Conservation (phyloP, 345 rosid genomes). For the Gossypium ekmanianum region DNA sequence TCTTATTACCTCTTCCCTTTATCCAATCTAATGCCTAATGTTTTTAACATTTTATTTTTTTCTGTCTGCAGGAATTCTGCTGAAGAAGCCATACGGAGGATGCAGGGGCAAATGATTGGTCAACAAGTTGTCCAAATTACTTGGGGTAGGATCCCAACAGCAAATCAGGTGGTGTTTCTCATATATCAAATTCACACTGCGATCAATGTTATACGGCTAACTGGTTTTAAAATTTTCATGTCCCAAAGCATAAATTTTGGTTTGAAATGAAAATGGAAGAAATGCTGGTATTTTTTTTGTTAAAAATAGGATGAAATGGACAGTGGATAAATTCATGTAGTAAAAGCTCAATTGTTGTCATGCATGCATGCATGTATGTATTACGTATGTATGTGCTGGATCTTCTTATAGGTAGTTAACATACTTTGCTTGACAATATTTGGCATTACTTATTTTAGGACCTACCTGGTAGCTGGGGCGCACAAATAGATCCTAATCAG, state of each 20-base stretch:
- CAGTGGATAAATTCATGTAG: not conserved
- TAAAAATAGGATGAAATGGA: not conserved
- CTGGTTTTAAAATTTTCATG: conserved; percentile 5
- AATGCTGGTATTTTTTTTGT: not conserved
- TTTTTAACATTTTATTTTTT: not conserved
- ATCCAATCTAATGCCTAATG: not conserved
- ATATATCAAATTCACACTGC: conserved; percentile 6
- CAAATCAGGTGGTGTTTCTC: conserved; percentile 53
- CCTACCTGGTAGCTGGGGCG: conserved; percentile 45
- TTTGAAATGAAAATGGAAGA: not conserved
- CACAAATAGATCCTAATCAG: conserved; percentile 84
- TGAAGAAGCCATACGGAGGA: conserved; percentile 82
- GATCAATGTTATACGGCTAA: not conserved
- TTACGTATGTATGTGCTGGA: not conserved
- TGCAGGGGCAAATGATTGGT: conserved; percentile 97
- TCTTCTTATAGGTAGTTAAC: not conserved
- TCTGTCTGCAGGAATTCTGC: conserved; percentile 58
- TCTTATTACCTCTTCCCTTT: not conserved
- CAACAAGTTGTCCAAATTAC: conserved; percentile 38
- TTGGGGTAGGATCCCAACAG: conserved; percentile 63
- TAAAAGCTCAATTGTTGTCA: not conserved
- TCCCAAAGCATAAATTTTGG: not conserved
- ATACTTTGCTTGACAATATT: conserved; percentile 9
- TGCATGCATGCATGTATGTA: not conserved
- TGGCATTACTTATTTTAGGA: conserved; percentile 47